phyloP scores from a whole-genome alignment of 495 filamentous ascomycete species.

The Aspergillus kassunensis region DNA sequence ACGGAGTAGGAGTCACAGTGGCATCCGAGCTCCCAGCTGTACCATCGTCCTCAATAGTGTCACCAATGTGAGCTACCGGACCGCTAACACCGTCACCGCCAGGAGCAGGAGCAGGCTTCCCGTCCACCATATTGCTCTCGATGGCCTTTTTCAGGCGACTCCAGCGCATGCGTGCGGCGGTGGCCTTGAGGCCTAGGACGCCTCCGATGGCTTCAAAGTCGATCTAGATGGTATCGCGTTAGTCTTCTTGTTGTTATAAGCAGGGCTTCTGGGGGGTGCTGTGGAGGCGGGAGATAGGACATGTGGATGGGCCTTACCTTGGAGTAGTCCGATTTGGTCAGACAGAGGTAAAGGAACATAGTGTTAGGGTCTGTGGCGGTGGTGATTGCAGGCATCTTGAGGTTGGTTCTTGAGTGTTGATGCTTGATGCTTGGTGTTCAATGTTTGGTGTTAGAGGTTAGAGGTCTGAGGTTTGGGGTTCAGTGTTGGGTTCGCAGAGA shows the following conservation, averaged over 20 bases:
- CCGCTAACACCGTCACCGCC: background rate
- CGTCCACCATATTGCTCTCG: conserved; percentile 17
- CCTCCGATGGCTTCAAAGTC: conserved; percentile 31
- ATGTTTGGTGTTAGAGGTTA: background rate
- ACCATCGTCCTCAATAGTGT: background rate
- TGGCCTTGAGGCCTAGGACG: conserved; percentile 26
- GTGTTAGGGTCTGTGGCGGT: conserved; percentile 28
- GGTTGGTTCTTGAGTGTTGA: no score
- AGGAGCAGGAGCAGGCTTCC: background rate
- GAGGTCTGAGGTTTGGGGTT: no score
- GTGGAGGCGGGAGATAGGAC: no score
- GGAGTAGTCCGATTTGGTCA: conserved; percentile 29
- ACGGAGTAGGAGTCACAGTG: background rate
- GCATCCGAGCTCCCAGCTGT: background rate
- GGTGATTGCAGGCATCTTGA: conserved; percentile 17
- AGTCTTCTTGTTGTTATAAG: background rate
- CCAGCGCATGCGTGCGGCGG: conserved; percentile 38
- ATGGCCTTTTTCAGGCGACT: conserved; percentile 31
- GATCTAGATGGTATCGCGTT: conserved; percentile 23
- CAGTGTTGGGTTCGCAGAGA: no score
- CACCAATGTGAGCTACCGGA: no score
- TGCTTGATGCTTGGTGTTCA: background rate
- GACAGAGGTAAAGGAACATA: conserved; percentile 37
- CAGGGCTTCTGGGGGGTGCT: no score
- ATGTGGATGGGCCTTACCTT: no score